Base-by-base conservation (phyloP, 768 basidiomycete species). In the Phaeotremella fagi region DNA sequence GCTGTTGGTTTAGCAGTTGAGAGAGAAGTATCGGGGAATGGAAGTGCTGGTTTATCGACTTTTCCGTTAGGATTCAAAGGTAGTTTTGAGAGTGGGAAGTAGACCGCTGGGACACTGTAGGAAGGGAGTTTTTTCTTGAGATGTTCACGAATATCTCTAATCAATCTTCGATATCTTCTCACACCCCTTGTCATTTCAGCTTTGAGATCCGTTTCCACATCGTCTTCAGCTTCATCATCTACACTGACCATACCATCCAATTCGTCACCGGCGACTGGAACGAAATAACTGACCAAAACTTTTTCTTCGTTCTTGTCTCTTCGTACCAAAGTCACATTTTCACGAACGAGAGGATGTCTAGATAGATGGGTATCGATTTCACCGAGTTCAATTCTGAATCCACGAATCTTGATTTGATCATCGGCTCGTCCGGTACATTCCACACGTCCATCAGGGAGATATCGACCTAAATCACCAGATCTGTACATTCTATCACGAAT, bases 221-320 rank as follows among this genome's bases (percentile, higher is more conserved):
- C 66, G 28, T 62, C 63, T 82, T 88, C 68, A 37, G 67, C 75
- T 25, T 49, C 73, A 24, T 76, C 58, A 35, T 59, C 60, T 0
- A 61, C 59, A 80, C 67, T 72, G 42, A 78, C 84, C 65, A 85
- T 84, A 3, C 79, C 86, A 42, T 82, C 81, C 62, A 94, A 76
- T 26, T 76, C 78, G 25, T 70, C 66, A 0, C 83, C 83, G 28
- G 84, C 83, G 33, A 91, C 76, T 12, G 95, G 94, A 15, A 99
- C 95, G 62, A 99, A 89, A 74, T 99, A 99, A 74, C 87, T 89
- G 58, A 99, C 87, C 25, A 99, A 82, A 28, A 97, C 91, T 79
- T 99, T 98, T 77, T 99, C 95, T 75, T 98, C 95, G 75, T 97
- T 90, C 79, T 98, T 98, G 78, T 99, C 94, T 72, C 94, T 79